phyloP scores from a whole-genome alignment of 441 rosid genomes.

The Aleurites moluccanus region DNA sequence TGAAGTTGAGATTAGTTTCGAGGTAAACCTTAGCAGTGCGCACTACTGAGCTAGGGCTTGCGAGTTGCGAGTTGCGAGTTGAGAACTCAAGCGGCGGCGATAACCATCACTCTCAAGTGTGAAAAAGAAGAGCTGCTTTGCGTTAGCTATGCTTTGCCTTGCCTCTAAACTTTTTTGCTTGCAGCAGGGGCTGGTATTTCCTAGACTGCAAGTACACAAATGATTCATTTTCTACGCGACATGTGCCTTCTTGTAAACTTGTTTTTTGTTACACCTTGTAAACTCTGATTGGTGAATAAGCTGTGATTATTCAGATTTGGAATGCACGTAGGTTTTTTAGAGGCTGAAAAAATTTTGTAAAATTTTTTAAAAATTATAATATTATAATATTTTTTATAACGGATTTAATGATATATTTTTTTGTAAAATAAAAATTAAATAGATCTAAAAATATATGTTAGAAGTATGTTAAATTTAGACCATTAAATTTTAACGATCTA shows the following conservation, averaged over 20 bases:
- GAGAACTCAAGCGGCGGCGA: neutral
- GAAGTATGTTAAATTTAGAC: too few species aligned
- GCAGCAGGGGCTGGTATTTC: neutral
- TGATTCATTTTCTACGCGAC: neutral
- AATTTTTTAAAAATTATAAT: too few species aligned
- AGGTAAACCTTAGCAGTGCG: conserved; percentile 5
- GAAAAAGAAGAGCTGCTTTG: neutral
- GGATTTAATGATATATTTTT: too few species aligned
- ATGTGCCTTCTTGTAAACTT: neutral
- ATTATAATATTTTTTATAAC: too few species aligned
- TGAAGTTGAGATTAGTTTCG: neutral
- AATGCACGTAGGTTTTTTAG: too few species aligned
- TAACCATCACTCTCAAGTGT: neutral
- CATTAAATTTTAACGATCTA: too few species aligned
- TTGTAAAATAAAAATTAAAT: too few species aligned
- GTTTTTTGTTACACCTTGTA: too few species aligned
- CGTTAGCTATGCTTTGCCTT: neutral
- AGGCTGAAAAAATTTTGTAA: too few species aligned
- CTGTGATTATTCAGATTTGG: too few species aligned
- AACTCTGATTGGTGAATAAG: neutral
- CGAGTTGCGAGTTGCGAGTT: neutral
- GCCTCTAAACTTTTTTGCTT: too few species aligned
- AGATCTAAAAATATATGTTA: too few species aligned
- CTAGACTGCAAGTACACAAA: neutral
- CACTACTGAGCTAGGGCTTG: neutral